A percentile compares a stretch with the other conserved stretches of the same genome.
Evolutionary conservation across 108 stramenopile species (phyloP).

Genomic region (Aurantiochytrium sp.): DNA sequence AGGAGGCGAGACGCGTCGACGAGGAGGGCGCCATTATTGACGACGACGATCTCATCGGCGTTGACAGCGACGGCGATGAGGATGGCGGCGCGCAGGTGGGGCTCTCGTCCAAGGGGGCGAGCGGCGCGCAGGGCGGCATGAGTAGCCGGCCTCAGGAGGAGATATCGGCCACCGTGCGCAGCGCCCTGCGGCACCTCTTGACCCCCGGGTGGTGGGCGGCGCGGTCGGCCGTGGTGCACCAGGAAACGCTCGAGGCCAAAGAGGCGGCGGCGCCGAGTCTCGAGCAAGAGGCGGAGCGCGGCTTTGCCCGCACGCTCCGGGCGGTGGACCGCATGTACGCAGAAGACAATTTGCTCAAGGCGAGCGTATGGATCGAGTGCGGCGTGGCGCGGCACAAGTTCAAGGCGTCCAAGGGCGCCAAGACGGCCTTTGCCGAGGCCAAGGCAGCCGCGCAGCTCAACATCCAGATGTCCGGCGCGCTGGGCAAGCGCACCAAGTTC

Average conservation of each 20-base stretch:
- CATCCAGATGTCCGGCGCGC: constrained; percentile 40
- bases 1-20: not conserved
- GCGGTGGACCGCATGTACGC: not conserved
- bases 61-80: not conserved
- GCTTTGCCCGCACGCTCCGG: not conserved
- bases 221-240: not conserved
- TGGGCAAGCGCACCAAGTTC: constrained; percentile 63
- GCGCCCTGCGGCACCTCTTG: not conserved
- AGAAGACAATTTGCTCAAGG: not conserved
- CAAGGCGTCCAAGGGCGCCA: not conserved
- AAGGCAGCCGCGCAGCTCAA: constrained; percentile 38
- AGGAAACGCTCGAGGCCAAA: constrained; percentile 10
- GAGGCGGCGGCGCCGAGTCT: constrained; percentile 9
- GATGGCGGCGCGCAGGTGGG: not conserved
- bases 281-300: not conserved
- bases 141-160: not conserved
- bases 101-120: not conserved
- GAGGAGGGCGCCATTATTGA: not conserved
- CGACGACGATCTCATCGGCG: not conserved
- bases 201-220: not conserved
- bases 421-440: constrained; percentile 10
- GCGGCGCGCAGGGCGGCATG: not conserved
- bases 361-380: constrained; percentile 55
- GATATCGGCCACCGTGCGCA: not conserved
- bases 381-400: constrained; percentile 56